Base-by-base conservation (phyloP, 176 grass and related monocot genomes). In the Raddia guianensis region DNA sequence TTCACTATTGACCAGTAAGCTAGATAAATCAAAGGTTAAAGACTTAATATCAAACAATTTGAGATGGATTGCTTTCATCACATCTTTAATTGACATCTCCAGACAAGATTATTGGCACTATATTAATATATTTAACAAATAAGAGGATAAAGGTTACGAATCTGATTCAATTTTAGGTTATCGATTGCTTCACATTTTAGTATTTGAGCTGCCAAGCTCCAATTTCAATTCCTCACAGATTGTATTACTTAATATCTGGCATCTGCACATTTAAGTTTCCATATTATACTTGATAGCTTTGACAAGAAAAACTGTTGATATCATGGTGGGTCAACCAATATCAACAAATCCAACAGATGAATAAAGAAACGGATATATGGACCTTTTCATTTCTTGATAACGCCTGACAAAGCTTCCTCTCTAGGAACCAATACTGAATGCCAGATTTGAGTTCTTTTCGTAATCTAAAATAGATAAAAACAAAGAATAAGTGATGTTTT, bases 31-130 rank as follows among this genome's bases (percentile, higher is more conserved):
- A 98, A 84, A 95, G 84, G 77, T 93, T 98, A 77, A 98, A 83
- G 47, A 98, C 92, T 59, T 86, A 78, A 81, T 95, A 98, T 98
- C 95, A 87, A 98, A 98, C 65, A 92, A 98, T 87, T 98, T 98
- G 27, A 95, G 88, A 87, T 84, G 90, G 78, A 95, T 87, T 79
- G 95, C 92, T 89, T 58, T 74, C 80, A 93, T 90, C 12, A 87
- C 92, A 86, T 95, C 92, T 82, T 93, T 92, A 72, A 86, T 78
- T 34, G 61, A 76, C 81, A 98, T 91, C 95, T 95, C 87, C 66
- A 85, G 18, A 76, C 57, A 19, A 90, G 84, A 42, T 6, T 37
- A 72, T 66, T 27, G 63, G 9, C 56, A 40, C 37, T 40, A 40
- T 40, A 40, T 40, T 40, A 40, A 40, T 85, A 72, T 63, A 77